These are phyloP conservation scores for Dissophora globulifera DNA, from an alignment of 192 early-diverging fungal genomes.

Conservation along the genomic window DNA sequence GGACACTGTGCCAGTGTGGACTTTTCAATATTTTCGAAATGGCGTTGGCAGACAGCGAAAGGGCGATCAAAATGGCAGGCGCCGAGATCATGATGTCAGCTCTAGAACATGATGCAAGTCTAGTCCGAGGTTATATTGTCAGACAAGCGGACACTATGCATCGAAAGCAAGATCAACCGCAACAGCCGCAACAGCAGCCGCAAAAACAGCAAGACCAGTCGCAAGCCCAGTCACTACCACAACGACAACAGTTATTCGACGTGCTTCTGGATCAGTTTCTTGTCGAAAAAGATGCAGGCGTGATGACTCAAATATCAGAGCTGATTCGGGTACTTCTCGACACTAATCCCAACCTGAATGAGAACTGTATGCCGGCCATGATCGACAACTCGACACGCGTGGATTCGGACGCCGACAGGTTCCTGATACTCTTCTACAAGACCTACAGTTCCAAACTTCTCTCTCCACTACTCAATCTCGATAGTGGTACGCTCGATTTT, in stretches of 20 bases:
- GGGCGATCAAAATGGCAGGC: slow-evolving; percentile 66
- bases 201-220: no score
- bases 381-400: slow-evolving; percentile 1
- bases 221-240: no score
- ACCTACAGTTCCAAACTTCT: slow-evolving; percentile 64
- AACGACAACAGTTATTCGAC: slow-evolving; percentile 59
- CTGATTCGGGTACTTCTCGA: slow-evolving; percentile 82
- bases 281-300: slow-evolving; percentile 66
- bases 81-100: slow-evolving; percentile 75
- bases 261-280: slow-evolving; percentile 72
- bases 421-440: slow-evolving; percentile 83
- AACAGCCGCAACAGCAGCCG: no score
- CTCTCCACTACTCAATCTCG: slow-evolving; percentile 65
- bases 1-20: slow-evolving; percentile 77
- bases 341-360: slow-evolving; percentile 27
- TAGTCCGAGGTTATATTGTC: slow-evolving; percentile 75
- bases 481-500: slow-evolving; percentile 25
- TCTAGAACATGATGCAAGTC: slow-evolving; percentile 79
- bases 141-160: slow-evolving; percentile 44
- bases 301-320: slow-evolving; percentile 77
- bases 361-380: slow-evolving; percentile 19
- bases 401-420: slow-evolving; percentile 72
- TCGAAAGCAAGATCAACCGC: slow-evolving; percentile 55
- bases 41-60: slow-evolving; percentile 66
- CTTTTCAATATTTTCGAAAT: slow-evolving; percentile 81